Conservation (phyloP, 306 rosid species). For the Coriaria nepalensis region DNA sequence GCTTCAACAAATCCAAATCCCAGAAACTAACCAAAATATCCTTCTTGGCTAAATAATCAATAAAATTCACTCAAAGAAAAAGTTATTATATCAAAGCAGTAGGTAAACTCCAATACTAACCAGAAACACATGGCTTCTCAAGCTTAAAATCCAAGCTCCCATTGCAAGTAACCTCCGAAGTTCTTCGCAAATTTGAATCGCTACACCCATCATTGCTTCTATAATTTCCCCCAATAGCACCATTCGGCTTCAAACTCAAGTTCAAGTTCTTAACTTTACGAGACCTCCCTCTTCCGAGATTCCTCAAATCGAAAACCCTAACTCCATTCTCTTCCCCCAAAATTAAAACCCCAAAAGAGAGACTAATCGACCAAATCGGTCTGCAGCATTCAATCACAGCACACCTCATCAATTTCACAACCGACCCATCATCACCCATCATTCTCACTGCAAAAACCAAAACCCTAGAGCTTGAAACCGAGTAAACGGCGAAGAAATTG, state of each 20-base stretch:
- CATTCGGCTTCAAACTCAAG: constrained; percentile 26
- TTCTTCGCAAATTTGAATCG: constrained; percentile 7
- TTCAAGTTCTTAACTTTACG: constrained; percentile 17
- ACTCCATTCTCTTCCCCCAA: constrained; percentile 75
- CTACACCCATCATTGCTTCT: constrained; percentile 11
- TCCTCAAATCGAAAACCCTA: constrained; percentile 50
- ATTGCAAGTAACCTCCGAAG: constrained; percentile 28
- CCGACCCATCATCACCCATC: constrained; percentile 24
- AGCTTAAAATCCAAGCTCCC: constrained; percentile 35
- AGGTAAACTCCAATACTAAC: constrained; percentile 27
- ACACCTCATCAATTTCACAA: constrained; percentile 63
- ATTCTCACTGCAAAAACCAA: constrained; percentile 52
- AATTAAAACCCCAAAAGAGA: constrained; percentile 50
- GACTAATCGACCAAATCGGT: constrained; percentile 49
- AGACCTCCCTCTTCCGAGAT: constrained; percentile 33
- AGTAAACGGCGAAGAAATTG: constrained; percentile 56
- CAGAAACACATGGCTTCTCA: constrained; percentile 28
- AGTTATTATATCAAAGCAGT: background rate
- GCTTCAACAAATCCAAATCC: too few species aligned
- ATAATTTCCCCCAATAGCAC: constrained; percentile 12
- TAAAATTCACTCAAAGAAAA: background rate
- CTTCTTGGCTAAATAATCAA: background rate
- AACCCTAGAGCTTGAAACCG: constrained; percentile 39
- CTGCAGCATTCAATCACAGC: constrained; percentile 53
- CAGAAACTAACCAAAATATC: too few species aligned